phyloP scores from a whole-genome alignment of 352 stramenopile species.

The Phytophthora parvispora region DNA sequence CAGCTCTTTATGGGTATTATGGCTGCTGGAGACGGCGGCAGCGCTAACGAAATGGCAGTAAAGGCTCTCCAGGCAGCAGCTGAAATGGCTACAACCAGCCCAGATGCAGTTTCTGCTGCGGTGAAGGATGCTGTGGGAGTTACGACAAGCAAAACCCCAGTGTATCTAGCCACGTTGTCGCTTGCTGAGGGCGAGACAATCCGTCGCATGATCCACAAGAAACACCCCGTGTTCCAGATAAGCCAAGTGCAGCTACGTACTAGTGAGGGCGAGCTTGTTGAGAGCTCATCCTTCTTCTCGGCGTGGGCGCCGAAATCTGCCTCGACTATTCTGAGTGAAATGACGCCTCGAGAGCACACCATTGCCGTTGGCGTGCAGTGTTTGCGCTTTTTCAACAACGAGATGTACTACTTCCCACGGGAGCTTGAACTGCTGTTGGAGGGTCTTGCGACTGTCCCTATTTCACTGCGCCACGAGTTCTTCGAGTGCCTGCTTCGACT shows the following conservation, averaged over 20 bases:
- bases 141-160: slow-evolving; percentile 48
- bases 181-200: slow-evolving; percentile 98
- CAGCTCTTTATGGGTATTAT: slow-evolving; percentile 73
- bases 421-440: slow-evolving; percentile 95
- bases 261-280: slow-evolving; percentile 83
- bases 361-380: slow-evolving; percentile 83
- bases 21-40: slow-evolving; percentile 18
- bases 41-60: slow-evolving; percentile 79
- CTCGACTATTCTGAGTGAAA: neutral
- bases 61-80: slow-evolving; percentile 52
- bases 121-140: slow-evolving; percentile 58
- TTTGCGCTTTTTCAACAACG: slow-evolving; percentile 99
- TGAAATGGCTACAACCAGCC: slow-evolving; percentile 39
- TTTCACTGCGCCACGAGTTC: slow-evolving; percentile 85
- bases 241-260: slow-evolving; percentile 81
- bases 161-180: slow-evolving; percentile 96
- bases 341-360: slow-evolving; percentile 34
- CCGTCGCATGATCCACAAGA: slow-evolving; percentile 96
- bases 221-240: slow-evolving; percentile 77
- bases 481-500: slow-evolving; percentile 90
- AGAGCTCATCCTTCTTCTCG: slow-evolving; percentile 81
- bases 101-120: slow-evolving; percentile 24
- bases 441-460: slow-evolving; percentile 66
- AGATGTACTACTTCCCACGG: slow-evolving; percentile 97
- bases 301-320: slow-evolving; percentile 44